Percentiles rank a stretch among this genome's conserved stretches.
Evolutionary conservation across 805 yeast species (phyloP).

Genomic region (Yamadazyma phyllophila): DNA sequence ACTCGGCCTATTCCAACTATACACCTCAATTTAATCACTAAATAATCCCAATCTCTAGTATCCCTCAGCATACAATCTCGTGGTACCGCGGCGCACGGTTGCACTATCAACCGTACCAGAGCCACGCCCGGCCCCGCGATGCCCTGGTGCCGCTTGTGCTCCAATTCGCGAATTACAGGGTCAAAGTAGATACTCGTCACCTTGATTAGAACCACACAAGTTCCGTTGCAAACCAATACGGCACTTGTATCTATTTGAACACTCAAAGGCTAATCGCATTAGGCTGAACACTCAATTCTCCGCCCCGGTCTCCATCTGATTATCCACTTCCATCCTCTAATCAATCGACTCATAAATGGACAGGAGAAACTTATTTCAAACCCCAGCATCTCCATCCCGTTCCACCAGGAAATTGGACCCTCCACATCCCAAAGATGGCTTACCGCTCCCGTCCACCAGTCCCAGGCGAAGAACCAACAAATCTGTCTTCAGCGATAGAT

Average conservation of each 20-base stretch:
- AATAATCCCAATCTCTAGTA: no score
- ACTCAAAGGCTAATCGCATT: neutral
- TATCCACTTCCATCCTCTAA: neutral
- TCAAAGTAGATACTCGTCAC: neutral
- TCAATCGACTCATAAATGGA: constrained; percentile 3
- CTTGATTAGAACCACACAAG: neutral
- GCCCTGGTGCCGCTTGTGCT: neutral
- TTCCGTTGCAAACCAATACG: no score
- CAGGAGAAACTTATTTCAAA: constrained; percentile 24
- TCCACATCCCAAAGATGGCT: constrained; percentile 32
- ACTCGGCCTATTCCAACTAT: no score
- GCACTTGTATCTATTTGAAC: no score
- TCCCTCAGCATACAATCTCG: no score
- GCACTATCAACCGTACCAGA: no score
- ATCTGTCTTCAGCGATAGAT: constrained; percentile 73
- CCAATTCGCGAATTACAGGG: neutral
- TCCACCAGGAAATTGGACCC: constrained; percentile 39
- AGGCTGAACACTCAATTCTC: neutral
- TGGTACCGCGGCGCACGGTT: no score
- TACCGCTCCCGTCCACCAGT: constrained; percentile 24
- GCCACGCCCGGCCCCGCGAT: no score
- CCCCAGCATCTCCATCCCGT: constrained; percentile 43
- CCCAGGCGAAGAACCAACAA: constrained; percentile 51
- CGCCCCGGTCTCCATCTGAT: neutral
- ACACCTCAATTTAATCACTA: no score